These are phyloP conservation scores for Apophysomyces trapeziformis DNA, from an alignment of 371 early-diverging fungal genomes.

Conservation along the genomic window DNA sequence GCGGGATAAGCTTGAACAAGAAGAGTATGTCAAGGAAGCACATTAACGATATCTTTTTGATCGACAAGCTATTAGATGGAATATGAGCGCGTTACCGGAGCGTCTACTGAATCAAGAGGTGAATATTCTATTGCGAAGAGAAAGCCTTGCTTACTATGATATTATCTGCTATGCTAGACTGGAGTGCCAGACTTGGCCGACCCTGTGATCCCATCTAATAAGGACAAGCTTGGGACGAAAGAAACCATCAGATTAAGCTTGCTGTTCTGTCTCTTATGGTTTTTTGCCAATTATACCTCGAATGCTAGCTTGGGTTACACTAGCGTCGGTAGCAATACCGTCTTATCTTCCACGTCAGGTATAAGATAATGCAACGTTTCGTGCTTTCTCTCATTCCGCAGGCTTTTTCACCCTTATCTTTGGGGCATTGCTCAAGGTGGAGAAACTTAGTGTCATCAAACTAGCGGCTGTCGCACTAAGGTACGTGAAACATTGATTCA, in stretches of 20 bases:
- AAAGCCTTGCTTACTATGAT: no score
- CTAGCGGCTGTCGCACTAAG: slow-evolving; percentile 58
- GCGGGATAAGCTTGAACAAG: background rate
- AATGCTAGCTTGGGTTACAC: slow-evolving; percentile 82
- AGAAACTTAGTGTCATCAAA: slow-evolving; percentile 59
- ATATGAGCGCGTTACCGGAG: background rate
- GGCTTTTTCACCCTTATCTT: slow-evolving; percentile 76
- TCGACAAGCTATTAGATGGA: background rate
- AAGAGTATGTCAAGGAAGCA: background rate
- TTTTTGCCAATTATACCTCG: slow-evolving; percentile 74
- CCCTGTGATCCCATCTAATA: background rate
- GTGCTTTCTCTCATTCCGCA: slow-evolving; percentile 10
- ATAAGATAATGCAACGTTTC: background rate
- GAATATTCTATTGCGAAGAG: background rate
- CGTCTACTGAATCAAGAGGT: background rate
- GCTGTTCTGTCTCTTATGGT: slow-evolving; percentile 81
- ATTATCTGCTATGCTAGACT: background rate
- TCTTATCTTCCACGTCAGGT: slow-evolving; percentile 65
- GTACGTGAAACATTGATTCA: slow-evolving; percentile 24
- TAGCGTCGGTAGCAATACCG: slow-evolving; percentile 81
- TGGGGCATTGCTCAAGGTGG: slow-evolving; percentile 65
- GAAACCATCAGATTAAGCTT: slow-evolving; percentile 61
- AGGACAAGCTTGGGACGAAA: background rate
- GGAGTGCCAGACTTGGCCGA: background rate
- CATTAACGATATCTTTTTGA: background rate